phyloP scores from a whole-genome alignment of 495 filamentous ascomycete species.

The Neurospora hispaniola region DNA sequence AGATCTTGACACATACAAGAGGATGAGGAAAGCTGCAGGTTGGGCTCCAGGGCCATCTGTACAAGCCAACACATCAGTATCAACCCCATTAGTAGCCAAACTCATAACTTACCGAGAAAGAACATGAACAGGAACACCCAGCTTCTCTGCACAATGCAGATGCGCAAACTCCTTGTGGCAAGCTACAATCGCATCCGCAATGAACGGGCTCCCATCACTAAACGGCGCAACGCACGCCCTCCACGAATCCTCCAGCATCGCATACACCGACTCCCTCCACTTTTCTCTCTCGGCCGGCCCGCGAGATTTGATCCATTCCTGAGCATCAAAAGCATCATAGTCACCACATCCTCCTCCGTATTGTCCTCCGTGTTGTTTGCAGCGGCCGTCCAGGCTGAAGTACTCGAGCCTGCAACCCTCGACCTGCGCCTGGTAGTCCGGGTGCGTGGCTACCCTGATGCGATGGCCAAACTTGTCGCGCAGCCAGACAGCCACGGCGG shows the following conservation, averaged over 20 bases:
- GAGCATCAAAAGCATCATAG: constrained; percentile 46
- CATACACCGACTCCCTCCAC: constrained; percentile 39
- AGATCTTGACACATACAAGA: constrained; percentile 45
- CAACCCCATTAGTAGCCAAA: not conserved
- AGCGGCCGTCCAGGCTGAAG: constrained; percentile 42
- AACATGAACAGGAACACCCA: constrained; percentile 46
- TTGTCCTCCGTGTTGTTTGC: constrained; percentile 1
- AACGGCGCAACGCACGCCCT: constrained; percentile 50
- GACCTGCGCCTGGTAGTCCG: constrained; percentile 48
- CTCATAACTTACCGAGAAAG: constrained; percentile 37
- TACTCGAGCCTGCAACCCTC: constrained; percentile 44
- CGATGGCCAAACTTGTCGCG: constrained; percentile 42
- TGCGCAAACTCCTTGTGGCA: constrained; percentile 60
- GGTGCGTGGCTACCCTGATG: constrained; percentile 54
- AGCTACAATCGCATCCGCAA: constrained; percentile 58
- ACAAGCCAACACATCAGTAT: not conserved
- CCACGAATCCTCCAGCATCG: constrained; percentile 55
- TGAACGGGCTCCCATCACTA: constrained; percentile 37
- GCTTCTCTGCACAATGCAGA: constrained; percentile 47
- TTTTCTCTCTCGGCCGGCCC: constrained; percentile 43
- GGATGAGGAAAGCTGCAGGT: constrained; percentile 44
- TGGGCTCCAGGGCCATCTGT: constrained; percentile 2
- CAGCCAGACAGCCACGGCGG: constrained; percentile 42
- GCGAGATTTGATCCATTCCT: constrained; percentile 37
- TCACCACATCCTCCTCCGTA: constrained; percentile 38